Evolutionary conservation across 1,284 basidiomycete species (phyloP).

Genomic region (Puccinia polysora): DNA sequence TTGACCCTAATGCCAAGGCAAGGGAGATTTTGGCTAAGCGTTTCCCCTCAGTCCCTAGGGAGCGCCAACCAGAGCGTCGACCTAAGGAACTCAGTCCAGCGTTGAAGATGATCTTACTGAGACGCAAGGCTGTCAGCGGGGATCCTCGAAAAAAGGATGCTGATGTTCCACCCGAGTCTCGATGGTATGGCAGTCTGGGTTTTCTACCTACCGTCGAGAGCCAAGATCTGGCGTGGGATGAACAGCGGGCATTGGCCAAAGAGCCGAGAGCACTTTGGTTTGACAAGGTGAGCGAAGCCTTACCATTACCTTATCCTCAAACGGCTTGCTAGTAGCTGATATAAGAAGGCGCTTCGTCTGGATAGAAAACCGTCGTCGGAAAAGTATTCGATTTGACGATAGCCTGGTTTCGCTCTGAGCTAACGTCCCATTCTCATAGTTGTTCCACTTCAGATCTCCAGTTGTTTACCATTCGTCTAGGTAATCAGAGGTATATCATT

Average conservation of each 20-base stretch:
- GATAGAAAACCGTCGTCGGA: constrained; percentile 32
- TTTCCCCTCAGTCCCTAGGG: constrained; percentile 14
- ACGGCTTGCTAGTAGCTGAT: too few relatives aligned
- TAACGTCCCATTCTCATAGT: constrained; percentile 17
- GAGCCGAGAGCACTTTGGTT: constrained; percentile 25
- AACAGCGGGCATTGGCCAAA: not conserved
- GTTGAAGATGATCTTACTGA: constrained; percentile 34
- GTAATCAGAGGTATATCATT: not conserved
- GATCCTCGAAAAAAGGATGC: constrained; percentile 39
- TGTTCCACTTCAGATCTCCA: constrained; percentile 29
- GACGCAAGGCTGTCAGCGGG: constrained; percentile 25
- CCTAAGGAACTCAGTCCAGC: constrained; percentile 29
- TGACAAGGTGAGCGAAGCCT: constrained; percentile 13
- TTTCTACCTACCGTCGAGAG: not conserved
- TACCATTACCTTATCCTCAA: not conserved
- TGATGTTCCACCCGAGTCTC: constrained; percentile 23
- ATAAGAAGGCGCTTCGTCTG: not conserved
- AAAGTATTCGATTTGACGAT: constrained; percentile 33
- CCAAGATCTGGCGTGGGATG: not conserved
- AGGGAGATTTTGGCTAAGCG: constrained; percentile 31
- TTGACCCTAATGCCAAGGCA: constrained; percentile 21
- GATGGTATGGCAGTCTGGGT: constrained; percentile 39
- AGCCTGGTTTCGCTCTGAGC: constrained; percentile 13
- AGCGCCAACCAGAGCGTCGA: constrained; percentile 3
- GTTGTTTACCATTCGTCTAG: constrained; percentile 1